A percentile compares a stretch with the other conserved stretches of the same genome.
phyloP scores from a whole-genome alignment of 108 stramenopile species.

The Pseudonitzschia multiseries region DNA sequence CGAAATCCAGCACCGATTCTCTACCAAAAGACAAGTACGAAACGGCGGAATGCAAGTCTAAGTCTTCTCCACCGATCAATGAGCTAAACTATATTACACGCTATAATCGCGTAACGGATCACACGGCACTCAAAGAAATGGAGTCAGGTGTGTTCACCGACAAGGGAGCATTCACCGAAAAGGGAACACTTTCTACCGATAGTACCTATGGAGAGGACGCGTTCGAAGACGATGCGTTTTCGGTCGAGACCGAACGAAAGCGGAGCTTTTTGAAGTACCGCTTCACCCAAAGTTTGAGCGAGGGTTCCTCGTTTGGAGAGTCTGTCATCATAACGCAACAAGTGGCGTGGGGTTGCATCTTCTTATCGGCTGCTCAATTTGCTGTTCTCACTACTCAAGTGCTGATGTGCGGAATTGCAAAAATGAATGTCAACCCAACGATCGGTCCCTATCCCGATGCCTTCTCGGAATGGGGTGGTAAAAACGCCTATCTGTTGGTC shows the following conservation, averaged over 20 bases:
- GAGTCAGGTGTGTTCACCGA: background rate
- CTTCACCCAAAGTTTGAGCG: background rate
- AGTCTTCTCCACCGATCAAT: background rate
- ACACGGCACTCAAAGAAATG: background rate
- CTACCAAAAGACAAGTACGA: background rate
- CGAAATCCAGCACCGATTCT: background rate
- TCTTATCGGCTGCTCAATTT: slow-evolving; percentile 40
- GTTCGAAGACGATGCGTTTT: no score
- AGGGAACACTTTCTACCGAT: no score
- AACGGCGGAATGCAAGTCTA: background rate
- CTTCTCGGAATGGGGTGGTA: slow-evolving; percentile 68
- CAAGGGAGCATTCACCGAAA: background rate
- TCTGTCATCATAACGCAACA: slow-evolving; percentile 26
- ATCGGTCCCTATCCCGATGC: slow-evolving; percentile 76
- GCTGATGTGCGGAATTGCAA: slow-evolving; percentile 51
- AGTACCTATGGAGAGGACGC: no score
- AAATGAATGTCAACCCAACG: slow-evolving; percentile 56
- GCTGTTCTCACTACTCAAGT: slow-evolving; percentile 41
- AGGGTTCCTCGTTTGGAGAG: background rate
- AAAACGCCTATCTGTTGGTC: slow-evolving; percentile 55
- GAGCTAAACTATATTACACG: background rate
- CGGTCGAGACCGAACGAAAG: background rate
- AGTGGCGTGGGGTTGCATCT: slow-evolving; percentile 40
- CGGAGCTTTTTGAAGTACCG: background rate
- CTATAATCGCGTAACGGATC: background rate